Percentiles rank a stretch among this genome's conserved stretches.
phyloP scores from a whole-genome alignment of 805 yeast genomes.

The Kuraishia cidri region DNA sequence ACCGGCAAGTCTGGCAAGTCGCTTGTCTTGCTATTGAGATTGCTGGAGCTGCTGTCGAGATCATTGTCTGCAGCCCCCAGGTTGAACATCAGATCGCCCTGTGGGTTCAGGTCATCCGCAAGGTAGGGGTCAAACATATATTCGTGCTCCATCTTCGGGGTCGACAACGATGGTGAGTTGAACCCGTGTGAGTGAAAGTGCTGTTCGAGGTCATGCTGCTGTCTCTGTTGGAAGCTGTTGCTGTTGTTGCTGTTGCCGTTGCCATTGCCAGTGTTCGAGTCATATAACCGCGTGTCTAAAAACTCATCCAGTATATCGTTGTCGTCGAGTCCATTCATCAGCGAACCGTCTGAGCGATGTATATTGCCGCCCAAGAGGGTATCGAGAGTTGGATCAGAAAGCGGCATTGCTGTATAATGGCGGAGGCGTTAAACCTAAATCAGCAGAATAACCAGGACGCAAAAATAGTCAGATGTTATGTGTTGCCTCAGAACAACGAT shows the following conservation, averaged over 20 bases:
- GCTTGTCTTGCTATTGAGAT: not conserved
- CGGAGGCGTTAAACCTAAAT: too few relatives aligned
- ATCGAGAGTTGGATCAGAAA: not conserved
- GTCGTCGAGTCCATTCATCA: slow-evolving; percentile 15
- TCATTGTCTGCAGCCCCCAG: too few relatives aligned
- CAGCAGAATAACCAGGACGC: too few relatives aligned
- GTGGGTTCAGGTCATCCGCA: not conserved
- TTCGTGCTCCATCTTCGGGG: not conserved
- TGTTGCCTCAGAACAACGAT: too few relatives aligned
- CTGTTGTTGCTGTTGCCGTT: slow-evolving; percentile 1
- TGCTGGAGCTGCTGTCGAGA: not conserved
- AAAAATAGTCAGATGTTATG: too few relatives aligned
- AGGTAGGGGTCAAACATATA: not conserved
- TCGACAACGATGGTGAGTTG: not conserved
- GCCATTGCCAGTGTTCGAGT: slow-evolving; percentile 7
- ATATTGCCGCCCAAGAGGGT: not conserved
- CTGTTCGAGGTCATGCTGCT: not conserved
- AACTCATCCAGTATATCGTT: slow-evolving; percentile 51
- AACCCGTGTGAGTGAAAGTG: not conserved
- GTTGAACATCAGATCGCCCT: too few relatives aligned
- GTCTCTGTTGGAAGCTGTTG: not conserved
- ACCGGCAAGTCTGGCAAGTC: not conserved
- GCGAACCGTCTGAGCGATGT: not conserved
- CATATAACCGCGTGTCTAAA: slow-evolving; percentile 42
- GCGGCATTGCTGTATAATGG: not conserved